Evolutionary conservation across 139 green algal species (phyloP).

Genomic region (Mychonastes homosphaera): DNA sequence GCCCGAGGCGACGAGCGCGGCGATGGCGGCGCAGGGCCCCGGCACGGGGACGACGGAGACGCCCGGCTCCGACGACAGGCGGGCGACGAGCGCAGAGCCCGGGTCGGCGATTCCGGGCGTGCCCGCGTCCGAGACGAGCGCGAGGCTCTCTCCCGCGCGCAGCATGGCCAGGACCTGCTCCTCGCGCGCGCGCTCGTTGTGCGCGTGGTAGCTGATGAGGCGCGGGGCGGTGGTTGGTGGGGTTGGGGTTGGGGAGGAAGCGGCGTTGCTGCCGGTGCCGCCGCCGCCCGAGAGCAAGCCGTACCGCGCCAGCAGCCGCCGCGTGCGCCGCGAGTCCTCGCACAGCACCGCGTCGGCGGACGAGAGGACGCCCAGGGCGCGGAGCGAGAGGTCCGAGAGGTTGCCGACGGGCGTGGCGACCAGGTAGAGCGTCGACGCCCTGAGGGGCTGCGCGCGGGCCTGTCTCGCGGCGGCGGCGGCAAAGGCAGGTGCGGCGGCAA

Average conservation of each 20-base stretch:
- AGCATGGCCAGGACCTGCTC: constrained; percentile 44
- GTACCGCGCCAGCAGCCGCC: constrained; percentile 57
- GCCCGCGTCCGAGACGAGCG: constrained; percentile 82
- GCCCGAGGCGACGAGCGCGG: constrained; percentile 65
- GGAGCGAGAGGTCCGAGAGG: constrained; percentile 76
- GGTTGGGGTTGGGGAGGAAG: background rate
- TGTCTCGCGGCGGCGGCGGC: too few species aligned
- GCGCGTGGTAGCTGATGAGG: constrained; percentile 58
- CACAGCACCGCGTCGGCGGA: constrained; percentile 49
- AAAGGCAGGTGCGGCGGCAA: too few species aligned
- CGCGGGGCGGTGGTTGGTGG: constrained; percentile 3
- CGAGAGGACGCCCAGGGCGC: constrained; percentile 56
- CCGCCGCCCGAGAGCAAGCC: constrained; percentile 25
- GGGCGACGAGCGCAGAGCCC: constrained; percentile 50
- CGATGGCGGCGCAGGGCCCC: constrained; percentile 62
- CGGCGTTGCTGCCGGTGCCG: constrained; percentile 13
- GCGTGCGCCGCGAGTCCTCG: constrained; percentile 81
- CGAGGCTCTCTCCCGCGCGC: constrained; percentile 47
- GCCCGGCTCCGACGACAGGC: constrained; percentile 28
- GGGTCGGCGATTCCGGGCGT: constrained; percentile 81
- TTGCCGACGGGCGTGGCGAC: constrained; percentile 80
- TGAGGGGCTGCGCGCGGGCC: too few species aligned
- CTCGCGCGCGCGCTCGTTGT: constrained; percentile 67
- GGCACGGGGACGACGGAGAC: constrained; percentile 61
- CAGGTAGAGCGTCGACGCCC: too few species aligned